phyloP scores from a whole-genome alignment of 75 land plant species.

The Chamaecyparis obtusa region DNA sequence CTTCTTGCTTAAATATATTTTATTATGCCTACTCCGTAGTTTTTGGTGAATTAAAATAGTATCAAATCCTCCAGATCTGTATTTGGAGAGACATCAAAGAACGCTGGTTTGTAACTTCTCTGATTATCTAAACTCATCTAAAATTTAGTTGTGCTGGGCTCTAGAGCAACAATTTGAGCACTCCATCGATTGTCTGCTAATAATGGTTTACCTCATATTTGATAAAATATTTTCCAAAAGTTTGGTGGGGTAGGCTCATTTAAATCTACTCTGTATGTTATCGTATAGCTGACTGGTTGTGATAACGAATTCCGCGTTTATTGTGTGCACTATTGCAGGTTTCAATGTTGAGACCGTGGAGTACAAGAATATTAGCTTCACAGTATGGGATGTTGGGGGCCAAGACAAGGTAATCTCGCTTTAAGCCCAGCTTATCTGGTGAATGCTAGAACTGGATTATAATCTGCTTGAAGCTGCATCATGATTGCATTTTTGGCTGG shows the following conservation, averaged over 20 bases:
- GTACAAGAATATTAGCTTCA: slow-evolving; percentile 59
- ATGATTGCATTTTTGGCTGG: background rate
- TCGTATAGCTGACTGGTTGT: background rate
- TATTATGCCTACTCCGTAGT: background rate
- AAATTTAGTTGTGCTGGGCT: background rate
- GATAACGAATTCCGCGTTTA: background rate
- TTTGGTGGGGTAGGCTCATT: background rate
- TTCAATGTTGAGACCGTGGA: slow-evolving; percentile 59
- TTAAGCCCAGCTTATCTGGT: background rate
- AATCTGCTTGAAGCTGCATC: background rate
- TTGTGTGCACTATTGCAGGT: slow-evolving; percentile 11
- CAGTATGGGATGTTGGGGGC: slow-evolving; percentile 63
- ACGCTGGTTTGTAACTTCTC: background rate
- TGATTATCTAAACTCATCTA: background rate
- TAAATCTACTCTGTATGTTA: background rate
- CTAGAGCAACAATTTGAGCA: background rate
- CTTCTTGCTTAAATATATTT: background rate
- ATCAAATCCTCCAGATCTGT: background rate
- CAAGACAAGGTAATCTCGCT: slow-evolving; percentile 42
- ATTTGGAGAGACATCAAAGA: background rate
- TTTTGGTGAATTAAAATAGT: background rate
- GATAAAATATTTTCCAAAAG: background rate
- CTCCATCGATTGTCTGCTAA: background rate
- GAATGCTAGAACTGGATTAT: background rate
- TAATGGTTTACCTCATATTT: background rate